Evolutionary conservation across 371 early-diverging fungal genomes (phyloP).

Genomic region (Cokeromyces recurvatus): DNA sequence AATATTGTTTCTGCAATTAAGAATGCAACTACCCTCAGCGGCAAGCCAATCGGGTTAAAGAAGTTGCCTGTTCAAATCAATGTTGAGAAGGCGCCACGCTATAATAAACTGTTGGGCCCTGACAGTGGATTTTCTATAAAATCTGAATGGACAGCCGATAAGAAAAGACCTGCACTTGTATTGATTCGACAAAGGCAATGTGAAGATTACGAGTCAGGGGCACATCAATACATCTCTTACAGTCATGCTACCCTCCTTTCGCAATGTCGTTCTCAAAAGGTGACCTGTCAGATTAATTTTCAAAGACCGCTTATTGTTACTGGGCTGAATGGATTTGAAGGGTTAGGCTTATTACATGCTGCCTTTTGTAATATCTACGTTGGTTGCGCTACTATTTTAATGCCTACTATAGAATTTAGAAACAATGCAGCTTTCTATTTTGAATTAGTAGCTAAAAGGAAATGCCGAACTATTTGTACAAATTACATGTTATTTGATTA

Average conservation of each 20-base stretch:
- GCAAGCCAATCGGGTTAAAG: background rate
- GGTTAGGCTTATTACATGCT: conserved; percentile 71
- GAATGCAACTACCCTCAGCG: conserved; percentile 9
- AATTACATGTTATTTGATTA: conserved; percentile 69
- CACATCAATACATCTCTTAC: conserved; percentile 46
- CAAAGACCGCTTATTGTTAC: conserved; percentile 56
- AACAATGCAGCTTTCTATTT: conserved; percentile 58
- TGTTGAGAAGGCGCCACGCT: conserved; percentile 50
- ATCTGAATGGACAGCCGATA: conserved; percentile 30
- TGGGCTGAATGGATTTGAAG: conserved; percentile 59
- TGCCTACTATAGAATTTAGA: conserved; percentile 51
- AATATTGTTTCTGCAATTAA: conserved; percentile 33
- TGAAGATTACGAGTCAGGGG: conserved; percentile 32
- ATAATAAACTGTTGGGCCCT: conserved; percentile 43
- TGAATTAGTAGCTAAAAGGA: conserved; percentile 50
- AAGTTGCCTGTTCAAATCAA: conserved; percentile 41
- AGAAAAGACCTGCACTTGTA: conserved; percentile 42
- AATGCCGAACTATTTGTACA: conserved; percentile 58
- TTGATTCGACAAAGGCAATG: conserved; percentile 23
- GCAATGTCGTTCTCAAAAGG: conserved; percentile 71
- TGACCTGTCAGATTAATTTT: conserved; percentile 64
- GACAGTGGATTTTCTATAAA: conserved; percentile 45
- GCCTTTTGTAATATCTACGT: conserved; percentile 69
- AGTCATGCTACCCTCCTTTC: conserved; percentile 63
- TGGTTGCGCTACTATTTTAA: conserved; percentile 53